Conservation (phyloP, 352 stramenopile genomes). For the Globisporangium canariense region DNA sequence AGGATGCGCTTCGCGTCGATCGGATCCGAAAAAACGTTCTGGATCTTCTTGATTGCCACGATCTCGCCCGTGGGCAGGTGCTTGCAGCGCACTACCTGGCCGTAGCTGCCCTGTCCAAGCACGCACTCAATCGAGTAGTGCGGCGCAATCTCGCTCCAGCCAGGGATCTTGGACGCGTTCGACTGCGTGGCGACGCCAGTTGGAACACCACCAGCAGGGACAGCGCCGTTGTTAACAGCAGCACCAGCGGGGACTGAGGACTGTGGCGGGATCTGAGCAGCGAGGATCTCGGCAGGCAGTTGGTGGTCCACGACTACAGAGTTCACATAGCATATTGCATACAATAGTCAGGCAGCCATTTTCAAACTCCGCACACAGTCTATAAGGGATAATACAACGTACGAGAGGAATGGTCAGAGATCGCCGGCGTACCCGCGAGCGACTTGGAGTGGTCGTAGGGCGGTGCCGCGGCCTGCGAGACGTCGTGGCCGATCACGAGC, state of each 20-base stretch:
- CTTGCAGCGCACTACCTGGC: constrained; percentile 85
- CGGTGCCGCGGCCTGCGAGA: constrained; percentile 44
- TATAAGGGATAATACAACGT: constrained; percentile 19
- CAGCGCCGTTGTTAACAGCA: background rate
- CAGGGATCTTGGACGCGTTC: constrained; percentile 72
- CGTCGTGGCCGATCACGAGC: constrained; percentile 76
- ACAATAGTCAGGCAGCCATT: background rate
- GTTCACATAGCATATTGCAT: constrained; percentile 5
- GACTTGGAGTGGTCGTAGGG: constrained; percentile 41
- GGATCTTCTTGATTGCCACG: constrained; percentile 88
- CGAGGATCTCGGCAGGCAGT: constrained; percentile 9
- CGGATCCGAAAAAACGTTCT: constrained; percentile 86
- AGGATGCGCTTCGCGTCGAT: constrained; percentile 87
- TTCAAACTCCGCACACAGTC: background rate
- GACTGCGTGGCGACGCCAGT: constrained; percentile 27
- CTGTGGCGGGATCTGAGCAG: background rate
- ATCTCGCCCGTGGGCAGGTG: constrained; percentile 85
- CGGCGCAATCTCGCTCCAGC: constrained; percentile 78
- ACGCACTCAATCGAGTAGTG: constrained; percentile 86
- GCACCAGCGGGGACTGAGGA: constrained; percentile 1
- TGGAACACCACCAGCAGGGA: background rate
- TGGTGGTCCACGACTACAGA: constrained; percentile 14
- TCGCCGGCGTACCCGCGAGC: constrained; percentile 49
- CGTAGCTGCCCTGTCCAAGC: constrained; percentile 81
- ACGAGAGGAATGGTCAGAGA: constrained; percentile 47